phyloP scores from a whole-genome alignment of 805 yeast genomes.

The Ogataea nakhonphanomensis region DNA sequence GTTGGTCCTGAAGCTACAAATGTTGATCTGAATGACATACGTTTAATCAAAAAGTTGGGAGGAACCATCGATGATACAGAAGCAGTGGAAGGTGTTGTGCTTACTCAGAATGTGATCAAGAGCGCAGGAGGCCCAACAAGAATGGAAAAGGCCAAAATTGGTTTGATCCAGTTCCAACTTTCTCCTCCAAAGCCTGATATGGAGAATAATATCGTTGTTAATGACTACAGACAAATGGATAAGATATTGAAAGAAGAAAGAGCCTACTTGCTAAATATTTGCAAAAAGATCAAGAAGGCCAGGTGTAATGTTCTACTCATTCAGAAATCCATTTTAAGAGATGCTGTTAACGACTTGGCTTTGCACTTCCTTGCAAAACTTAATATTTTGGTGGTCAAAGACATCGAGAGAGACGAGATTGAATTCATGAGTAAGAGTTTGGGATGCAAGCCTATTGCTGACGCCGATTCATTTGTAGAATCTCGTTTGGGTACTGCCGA shows the following conservation, averaged over 20 bases:
- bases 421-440: conserved; percentile 82
- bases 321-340: conserved; percentile 90
- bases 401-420: conserved; percentile 92
- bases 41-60: conserved; percentile 90
- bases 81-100: conserved; percentile 86
- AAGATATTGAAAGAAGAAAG: conserved; percentile 97
- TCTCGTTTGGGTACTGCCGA: conserved; percentile 92
- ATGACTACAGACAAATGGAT: conserved; percentile 99
- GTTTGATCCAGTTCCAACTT: conserved; percentile 86
- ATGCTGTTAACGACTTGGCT: conserved; percentile 92
- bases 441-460: conserved; percentile 96
- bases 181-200: conserved; percentile 97
- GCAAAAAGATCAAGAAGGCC: conserved; percentile 94
- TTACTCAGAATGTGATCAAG: conserved; percentile 86
- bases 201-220: conserved; percentile 96
- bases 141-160: conserved; percentile 90
- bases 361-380: conserved; percentile 91
- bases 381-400: conserved; percentile 91
- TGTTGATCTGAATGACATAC: conserved; percentile 85
- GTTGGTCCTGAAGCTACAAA: conserved; percentile 42
- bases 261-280: conserved; percentile 87
- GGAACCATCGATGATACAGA: conserved; percentile 98
- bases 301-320: conserved; percentile 90
- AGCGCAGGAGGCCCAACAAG: conserved; percentile 94
- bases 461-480: conserved; percentile 87